Evolutionary conservation across 208 protist species (phyloP), one percentile per base, ranked within the genome.

Genomic region (Crithidia acanthocephali): DNA sequence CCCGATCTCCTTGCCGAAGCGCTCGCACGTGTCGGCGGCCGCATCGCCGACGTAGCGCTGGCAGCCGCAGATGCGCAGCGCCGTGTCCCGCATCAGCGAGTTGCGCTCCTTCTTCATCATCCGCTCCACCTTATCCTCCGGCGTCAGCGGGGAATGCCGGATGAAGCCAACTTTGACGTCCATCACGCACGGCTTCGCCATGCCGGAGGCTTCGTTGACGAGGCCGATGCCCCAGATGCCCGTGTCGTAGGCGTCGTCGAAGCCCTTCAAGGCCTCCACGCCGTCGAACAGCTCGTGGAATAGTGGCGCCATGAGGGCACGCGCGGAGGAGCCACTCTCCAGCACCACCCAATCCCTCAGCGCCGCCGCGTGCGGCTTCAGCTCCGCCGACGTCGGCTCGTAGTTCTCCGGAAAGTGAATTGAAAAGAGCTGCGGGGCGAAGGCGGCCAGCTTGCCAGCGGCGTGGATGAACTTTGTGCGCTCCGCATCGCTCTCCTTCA

Each of bases 161-260:
- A 87, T 65, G 60, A 72, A 84, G 50, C 90, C 90, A 20, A 95
- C 35, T 69, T 95, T 95, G 37, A 93, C 55, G 61, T 95, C 90
- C 74, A 91, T 83, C n/a, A 86, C 79, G 62, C 81, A 90, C 9
- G 86, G 79, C 61, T 32, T 50, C 22, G 16, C 25, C 63, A 91
- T 79, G 23, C 73, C 78, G 18, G 55, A 68, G 11, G 80, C 86
- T 53, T 84, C 75, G 61, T 95, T 86, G n/a, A 88, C 66, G 18
- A 95, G 71, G 52, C 85, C 79, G 27, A 93, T 51, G 32, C 69
- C 64, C 87, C 90, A 95, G 25, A 67, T 40, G 16, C 67, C 52
- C 25, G 71, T 74, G 65, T 90, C 84, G 53, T 79, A 84, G 32
- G 53, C 73, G 13, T 61, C 82, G 16, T 74, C 62, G 32, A 84